These are phyloP conservation scores for Akanthomyces lecanii DNA, from an alignment of 2,329 filamentous ascomycete species.

Conservation along the genomic window DNA sequence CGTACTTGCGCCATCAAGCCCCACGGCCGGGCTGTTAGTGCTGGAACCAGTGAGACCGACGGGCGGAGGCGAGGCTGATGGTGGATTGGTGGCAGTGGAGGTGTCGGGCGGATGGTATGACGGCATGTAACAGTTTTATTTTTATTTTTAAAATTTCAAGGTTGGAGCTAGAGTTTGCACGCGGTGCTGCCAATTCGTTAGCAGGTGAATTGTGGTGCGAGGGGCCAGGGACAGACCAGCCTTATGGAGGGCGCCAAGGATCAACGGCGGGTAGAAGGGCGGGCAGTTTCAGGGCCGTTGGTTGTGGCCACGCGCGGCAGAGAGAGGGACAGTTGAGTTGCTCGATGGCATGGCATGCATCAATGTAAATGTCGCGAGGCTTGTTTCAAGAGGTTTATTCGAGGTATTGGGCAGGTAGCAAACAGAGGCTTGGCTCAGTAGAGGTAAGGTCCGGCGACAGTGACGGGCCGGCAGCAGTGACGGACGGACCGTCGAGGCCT, in stretches of 20 bases:
- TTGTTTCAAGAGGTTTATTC: not conserved
- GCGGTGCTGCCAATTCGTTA: not conserved
- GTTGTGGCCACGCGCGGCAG: not conserved
- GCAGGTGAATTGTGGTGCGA: not conserved
- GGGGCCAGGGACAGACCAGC: not conserved
- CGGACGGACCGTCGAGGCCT: too few relatives aligned
- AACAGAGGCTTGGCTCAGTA: not conserved
- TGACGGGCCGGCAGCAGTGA: not conserved
- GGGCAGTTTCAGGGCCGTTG: not conserved
- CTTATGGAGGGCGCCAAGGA: conserved; percentile 4
- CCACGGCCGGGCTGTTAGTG: not conserved
- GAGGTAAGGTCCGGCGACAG: not conserved
- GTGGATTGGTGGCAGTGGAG: not conserved
- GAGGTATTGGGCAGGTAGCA: not conserved
- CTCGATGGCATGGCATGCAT: too few relatives aligned
- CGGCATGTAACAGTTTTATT: not conserved
- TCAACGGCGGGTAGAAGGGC: not conserved
- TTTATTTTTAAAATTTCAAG: not conserved
- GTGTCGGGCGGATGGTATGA: not conserved
- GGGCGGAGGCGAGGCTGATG: not conserved
- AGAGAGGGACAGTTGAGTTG: not conserved
- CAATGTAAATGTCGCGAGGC: not conserved
- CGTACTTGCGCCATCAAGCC: not conserved
- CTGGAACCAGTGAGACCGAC: not conserved
- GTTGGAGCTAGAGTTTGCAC: not conserved